These are phyloP conservation scores for Wakefieldia striispora DNA, from an alignment of 768 basidiomycete genomes.

Conservation along the genomic window DNA sequence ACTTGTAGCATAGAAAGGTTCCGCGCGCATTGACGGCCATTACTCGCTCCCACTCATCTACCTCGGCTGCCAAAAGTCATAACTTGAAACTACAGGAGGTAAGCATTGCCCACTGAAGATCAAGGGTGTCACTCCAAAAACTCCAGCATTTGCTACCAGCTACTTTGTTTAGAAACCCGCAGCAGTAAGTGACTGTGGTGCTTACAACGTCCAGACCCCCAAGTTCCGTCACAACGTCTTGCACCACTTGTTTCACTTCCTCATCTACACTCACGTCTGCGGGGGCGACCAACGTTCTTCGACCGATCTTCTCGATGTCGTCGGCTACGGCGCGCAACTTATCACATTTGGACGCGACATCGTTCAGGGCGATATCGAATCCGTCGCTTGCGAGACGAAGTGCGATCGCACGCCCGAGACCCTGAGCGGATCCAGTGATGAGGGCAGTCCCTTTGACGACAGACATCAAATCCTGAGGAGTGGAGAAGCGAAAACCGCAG, in stretches of 20 bases:
- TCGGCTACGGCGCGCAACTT: constrained; percentile 10
- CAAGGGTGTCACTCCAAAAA: background rate
- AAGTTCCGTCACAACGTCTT: constrained; percentile 27
- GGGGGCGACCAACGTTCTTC: constrained; percentile 16
- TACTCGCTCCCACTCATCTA: constrained; percentile 39
- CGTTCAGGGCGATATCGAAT: constrained; percentile 30
- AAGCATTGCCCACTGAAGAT: background rate
- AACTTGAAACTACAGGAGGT: background rate
- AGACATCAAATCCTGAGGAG: constrained; percentile 3
- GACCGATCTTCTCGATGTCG: constrained; percentile 6
- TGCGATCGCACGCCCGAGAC: constrained; percentile 25
- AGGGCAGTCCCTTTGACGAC: constrained; percentile 29
- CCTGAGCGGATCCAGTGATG: constrained; percentile 31
- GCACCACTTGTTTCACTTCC: constrained; percentile 41
- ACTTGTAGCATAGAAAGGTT: constrained; percentile 39
- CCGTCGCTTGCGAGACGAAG: constrained; percentile 21
- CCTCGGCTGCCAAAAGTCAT: constrained; percentile 21
- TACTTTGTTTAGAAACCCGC: background rate
- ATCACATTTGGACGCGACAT: constrained; percentile 18
- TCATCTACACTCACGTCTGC: constrained; percentile 42
- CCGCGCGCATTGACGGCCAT: constrained; percentile 39
- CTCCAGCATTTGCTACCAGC: constrained; percentile 20
- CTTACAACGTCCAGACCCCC: constrained; percentile 48
- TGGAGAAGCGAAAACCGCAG: too few species aligned
- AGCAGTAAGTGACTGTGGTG: background rate